Evolutionary conservation across 805 yeast genomes (phyloP).

Genomic region (Kodamaea restingae): DNA sequence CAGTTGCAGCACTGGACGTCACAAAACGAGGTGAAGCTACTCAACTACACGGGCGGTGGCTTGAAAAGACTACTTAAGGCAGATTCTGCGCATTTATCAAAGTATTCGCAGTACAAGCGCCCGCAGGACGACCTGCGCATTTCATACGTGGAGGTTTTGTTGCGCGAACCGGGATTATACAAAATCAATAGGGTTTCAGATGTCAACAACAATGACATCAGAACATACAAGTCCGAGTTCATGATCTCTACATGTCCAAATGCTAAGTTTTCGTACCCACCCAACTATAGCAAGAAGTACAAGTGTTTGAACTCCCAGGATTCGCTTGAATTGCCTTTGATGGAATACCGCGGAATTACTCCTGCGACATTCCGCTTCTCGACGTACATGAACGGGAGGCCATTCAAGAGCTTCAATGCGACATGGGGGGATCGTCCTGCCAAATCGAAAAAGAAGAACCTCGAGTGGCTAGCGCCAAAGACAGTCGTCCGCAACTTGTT

Average conservation of each 20-base stretch:
- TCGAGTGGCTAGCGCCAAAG: constrained; percentile 19
- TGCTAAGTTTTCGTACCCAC: constrained; percentile 49
- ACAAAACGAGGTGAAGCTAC: constrained; percentile 39
- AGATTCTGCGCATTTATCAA: constrained; percentile 31
- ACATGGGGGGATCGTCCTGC: constrained; percentile 16
- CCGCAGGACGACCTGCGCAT: constrained; percentile 36
- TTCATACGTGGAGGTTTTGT: constrained; percentile 61
- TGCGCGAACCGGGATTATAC: constrained; percentile 73
- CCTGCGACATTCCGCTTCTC: constrained; percentile 45
- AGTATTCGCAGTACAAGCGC: constrained; percentile 18
- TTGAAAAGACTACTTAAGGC: constrained; percentile 37
- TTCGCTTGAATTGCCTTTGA: constrained; percentile 35
- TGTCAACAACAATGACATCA: constrained; percentile 52
- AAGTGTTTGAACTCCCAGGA: constrained; percentile 52
- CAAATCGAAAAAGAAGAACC: constrained; percentile 31
- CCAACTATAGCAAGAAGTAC: constrained; percentile 29
- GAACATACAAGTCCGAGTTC: constrained; percentile 58
- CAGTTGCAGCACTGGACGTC: constrained; percentile 62
- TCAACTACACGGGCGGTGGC: constrained; percentile 57
- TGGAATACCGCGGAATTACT: constrained; percentile 69
- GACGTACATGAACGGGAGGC: constrained; percentile 24
- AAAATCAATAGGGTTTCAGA: constrained; percentile 66
- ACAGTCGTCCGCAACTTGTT: constrained; percentile 28
- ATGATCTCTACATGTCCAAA: constrained; percentile 74
- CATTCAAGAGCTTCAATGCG: constrained; percentile 19